Conservation (phyloP, 2,329 filamentous ascomycete species). For the Pseudogymnoascus sp. region DNA sequence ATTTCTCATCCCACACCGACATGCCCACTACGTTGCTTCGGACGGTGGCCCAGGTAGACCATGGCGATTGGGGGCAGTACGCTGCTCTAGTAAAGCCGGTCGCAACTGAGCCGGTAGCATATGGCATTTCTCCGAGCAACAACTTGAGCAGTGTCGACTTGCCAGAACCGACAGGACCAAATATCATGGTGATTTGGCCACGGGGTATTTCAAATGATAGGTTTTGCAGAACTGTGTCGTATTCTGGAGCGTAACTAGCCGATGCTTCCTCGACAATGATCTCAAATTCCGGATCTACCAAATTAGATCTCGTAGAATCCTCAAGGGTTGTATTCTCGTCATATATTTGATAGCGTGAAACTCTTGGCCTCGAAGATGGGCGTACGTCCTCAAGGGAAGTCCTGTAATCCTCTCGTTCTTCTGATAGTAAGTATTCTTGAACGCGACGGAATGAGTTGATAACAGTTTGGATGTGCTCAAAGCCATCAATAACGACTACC, state of each 20-base stretch:
- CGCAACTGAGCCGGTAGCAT: background rate
- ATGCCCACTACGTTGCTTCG: conserved; percentile 12
- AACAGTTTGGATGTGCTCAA: background rate
- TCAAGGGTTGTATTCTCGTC: background rate
- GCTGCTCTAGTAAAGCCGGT: conserved; percentile 37
- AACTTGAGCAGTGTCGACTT: conserved; percentile 44
- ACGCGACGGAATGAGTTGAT: background rate
- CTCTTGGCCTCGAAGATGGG: background rate
- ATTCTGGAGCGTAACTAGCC: background rate
- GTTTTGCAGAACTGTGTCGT: background rate
- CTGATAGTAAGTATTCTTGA: background rate
- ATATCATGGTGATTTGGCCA: conserved; percentile 11
- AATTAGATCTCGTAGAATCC: background rate
- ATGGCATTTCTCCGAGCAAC: conserved; percentile 34
- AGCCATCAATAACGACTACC: background rate
- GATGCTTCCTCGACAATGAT: background rate
- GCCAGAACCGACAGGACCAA: conserved; percentile 42
- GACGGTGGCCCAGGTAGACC: conserved; percentile 15
- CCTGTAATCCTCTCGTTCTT: background rate
- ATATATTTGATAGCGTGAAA: background rate
- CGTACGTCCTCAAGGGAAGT: background rate
- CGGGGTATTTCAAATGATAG: background rate
- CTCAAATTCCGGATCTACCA: background rate
- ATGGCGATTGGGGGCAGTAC: conserved; percentile 21
- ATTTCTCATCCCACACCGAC: conserved; percentile 11